Conservation (phyloP, 371 early-diverging fungal genomes). For the Syncephalastrum contaminatum region DNA sequence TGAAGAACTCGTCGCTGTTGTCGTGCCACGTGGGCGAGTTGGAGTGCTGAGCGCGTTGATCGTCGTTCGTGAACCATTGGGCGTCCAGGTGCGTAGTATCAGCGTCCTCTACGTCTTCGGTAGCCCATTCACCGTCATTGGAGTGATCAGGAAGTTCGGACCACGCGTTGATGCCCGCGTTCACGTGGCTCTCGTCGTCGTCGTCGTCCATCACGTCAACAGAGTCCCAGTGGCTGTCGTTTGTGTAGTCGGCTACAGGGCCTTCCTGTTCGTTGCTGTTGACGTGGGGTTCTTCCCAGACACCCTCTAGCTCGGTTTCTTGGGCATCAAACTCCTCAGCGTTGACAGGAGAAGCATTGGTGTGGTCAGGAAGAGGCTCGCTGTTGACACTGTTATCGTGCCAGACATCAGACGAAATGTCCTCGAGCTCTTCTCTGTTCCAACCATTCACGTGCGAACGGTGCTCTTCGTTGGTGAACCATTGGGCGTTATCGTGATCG, state of each 20-base stretch:
- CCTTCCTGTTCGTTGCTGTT: constrained; percentile 1
- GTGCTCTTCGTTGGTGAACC: constrained; percentile 17
- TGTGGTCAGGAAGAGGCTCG: constrained; percentile 7
- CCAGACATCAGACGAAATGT: not conserved
- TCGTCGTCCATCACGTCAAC: constrained; percentile 3
- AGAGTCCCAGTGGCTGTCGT: constrained; percentile 17
- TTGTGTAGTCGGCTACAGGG: constrained; percentile 9
- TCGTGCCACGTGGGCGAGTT: not conserved
- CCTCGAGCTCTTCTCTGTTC: not conserved
- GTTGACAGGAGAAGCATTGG: constrained; percentile 7
- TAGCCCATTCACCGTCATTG: constrained; percentile 5
- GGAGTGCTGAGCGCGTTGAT: not conserved
- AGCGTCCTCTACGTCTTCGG: constrained; percentile 7
- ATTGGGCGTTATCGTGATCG: not conserved
- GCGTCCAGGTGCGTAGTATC: not conserved
- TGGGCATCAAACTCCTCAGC: not conserved
- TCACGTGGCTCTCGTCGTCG: not conserved
- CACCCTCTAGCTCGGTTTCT: too few species aligned
- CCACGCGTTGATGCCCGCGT: not conserved
- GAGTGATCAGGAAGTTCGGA: not conserved
- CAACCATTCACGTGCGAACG: constrained; percentile 14
- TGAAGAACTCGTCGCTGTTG: constrained; percentile 3
- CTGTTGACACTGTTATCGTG: constrained; percentile 1
- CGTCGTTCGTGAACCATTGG: constrained; percentile 29
- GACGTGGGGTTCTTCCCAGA: too few species aligned